Base-by-base conservation (phyloP, 352 stramenopile species). In the Phytophthora hybrid region DNA sequence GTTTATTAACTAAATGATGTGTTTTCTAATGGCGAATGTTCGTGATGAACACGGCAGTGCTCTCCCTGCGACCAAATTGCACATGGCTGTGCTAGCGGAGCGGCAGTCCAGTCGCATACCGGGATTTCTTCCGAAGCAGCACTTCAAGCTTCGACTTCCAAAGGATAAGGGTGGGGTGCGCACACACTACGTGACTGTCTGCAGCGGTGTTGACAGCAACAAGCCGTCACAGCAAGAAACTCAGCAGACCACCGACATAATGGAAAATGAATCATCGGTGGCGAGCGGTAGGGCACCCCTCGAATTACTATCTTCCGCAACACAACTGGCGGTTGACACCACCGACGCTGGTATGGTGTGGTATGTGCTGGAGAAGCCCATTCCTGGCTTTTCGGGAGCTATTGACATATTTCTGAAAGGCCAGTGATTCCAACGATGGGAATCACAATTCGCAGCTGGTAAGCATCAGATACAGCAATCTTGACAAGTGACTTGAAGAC, bases 81-180 rank as follows among this genome's bases (percentile, higher is more conserved):
- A 93, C 61, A n/a, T 93, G 56, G 78, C 83, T 6, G 79, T 83
- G 10, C 56, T 91, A 10, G 84, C 79, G 0, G 76, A 81, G 31
- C 78, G 73, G 3, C 73, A 73, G 9, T 32, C 69, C 41, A 57
- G 44, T 1, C 44, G 60, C 11, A 71, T 91, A 18, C 72, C 79
- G 13, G 86, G 84, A 13, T 93, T 93, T 32, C 44, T 87, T 52
- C 86, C 86, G 7, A 91, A 89, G 52, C 86, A 91, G 44, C 74
- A 81, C 1, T 86, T 93, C 29, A 84, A 80, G 9, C 74, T 93
- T 39, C 77, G 81, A 11, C 59, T 89, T 29, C 84, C 86, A 34
- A 90, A 80, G 31, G 26, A 72, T 26, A 84, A 79, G 23, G 26
- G 16, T 59, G 54, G 51, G 7, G 47, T 53, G 16, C 66, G 69